Conservation (phyloP, 768 basidiomycete genomes). For the Filobasidium wieringae region DNA sequence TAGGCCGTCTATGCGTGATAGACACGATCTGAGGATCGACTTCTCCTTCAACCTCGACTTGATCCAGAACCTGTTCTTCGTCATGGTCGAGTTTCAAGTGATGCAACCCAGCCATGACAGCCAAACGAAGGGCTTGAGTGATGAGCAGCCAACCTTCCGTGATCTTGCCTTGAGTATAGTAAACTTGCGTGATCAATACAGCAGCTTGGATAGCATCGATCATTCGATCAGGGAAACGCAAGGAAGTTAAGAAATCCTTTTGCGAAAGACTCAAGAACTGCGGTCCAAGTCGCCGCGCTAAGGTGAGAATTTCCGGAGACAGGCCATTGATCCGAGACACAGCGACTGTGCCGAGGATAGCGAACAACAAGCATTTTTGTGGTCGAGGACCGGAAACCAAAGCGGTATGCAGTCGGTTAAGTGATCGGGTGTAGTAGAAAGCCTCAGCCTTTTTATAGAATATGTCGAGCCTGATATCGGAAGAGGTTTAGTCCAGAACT, state of each 20-base stretch:
- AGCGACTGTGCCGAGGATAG: not conserved
- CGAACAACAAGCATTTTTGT: not conserved
- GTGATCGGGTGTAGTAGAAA: slow-evolving; percentile 3
- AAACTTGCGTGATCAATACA: slow-evolving; percentile 2
- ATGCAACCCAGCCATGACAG: slow-evolving; percentile 5
- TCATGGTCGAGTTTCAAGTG: slow-evolving; percentile 1
- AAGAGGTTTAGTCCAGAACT: too few species aligned
- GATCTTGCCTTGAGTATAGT: slow-evolving; percentile 8
- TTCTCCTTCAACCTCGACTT: not conserved
- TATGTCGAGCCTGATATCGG: not conserved
- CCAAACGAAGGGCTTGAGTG: slow-evolving; percentile 9
- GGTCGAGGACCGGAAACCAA: slow-evolving; percentile 3
- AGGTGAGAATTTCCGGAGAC: not conserved
- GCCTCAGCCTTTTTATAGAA: slow-evolving; percentile 5
- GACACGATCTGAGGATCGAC: not conserved
- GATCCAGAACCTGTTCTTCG: not conserved
- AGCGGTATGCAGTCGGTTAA: slow-evolving; percentile 5
- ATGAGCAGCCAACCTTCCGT: slow-evolving; percentile 11
- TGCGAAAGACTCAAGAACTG: slow-evolving; percentile 11
- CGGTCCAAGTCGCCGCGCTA: slow-evolving; percentile 1
- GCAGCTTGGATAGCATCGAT: slow-evolving; percentile 9
- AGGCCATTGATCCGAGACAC: slow-evolving; percentile 2
- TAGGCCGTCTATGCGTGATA: not conserved
- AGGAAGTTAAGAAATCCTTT: slow-evolving; percentile 4
- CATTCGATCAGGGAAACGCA: not conserved